Conservation (phyloP, 73 alveolate species). For the Durusdinium trenchii region DNA sequence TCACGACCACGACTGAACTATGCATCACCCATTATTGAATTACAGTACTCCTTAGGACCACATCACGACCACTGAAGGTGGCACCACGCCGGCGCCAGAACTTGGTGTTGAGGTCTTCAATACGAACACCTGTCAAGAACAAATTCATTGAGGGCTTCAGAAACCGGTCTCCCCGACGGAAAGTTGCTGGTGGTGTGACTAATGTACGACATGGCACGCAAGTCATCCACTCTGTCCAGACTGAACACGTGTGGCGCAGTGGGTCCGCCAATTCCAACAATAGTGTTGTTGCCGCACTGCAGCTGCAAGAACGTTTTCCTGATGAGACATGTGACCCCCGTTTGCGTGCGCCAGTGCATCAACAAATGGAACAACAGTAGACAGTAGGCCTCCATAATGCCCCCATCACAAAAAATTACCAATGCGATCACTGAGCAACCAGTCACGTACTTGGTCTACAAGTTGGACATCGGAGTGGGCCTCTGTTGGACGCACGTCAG, state of each 20-base stretch:
- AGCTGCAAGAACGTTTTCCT: neutral
- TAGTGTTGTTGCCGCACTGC: neutral
- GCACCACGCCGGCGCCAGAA: constrained; percentile 31
- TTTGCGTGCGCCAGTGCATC: too few relatives aligned
- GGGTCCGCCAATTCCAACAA: neutral
- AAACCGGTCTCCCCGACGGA: too few relatives aligned
- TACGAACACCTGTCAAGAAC: neutral
- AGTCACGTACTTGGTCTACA: neutral
- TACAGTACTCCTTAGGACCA: neutral
- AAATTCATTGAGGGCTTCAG: neutral
- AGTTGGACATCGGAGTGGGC: neutral
- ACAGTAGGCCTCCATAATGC: too few relatives aligned
- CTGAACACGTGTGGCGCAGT: neutral
- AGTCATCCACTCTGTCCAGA: neutral
- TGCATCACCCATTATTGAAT: neutral
- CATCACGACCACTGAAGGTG: neutral
- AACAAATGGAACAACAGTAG: too few relatives aligned
- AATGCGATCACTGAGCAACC: neutral
- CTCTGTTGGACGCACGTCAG: neutral
- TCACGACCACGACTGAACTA: neutral
- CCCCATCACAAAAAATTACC: neutral
- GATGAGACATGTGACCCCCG: neutral
- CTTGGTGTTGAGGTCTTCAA: neutral
- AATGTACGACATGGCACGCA: neutral
- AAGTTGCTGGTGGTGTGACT: too few relatives aligned